These are phyloP conservation scores for Piloderma croceum DNA, from an alignment of 768 basidiomycete genomes.

Conservation along the genomic window DNA sequence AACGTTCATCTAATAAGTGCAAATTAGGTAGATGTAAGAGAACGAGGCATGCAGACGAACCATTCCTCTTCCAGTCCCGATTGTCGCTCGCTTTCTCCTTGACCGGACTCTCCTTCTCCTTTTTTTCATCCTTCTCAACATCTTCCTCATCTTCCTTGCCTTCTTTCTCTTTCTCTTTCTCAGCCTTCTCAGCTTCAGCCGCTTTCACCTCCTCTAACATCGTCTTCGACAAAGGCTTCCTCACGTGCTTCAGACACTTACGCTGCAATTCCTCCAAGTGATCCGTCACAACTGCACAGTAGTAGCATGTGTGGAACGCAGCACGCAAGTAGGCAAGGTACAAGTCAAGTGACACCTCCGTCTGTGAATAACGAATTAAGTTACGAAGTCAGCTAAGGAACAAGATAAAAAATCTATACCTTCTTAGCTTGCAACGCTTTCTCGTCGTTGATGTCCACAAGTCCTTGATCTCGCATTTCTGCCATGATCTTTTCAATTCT, in stretches of 20 bases:
- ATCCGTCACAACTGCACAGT: conserved; percentile 89
- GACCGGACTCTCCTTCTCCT: conserved; percentile 3
- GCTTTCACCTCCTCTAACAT: conserved; percentile 57
- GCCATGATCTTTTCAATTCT: conserved; percentile 72
- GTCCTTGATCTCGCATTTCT: conserved; percentile 61
- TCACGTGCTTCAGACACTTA: conserved; percentile 89
- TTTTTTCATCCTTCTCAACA: neutral
- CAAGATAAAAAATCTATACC: conserved; percentile 41
- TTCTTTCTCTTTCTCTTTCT: conserved; percentile 31
- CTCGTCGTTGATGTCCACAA: conserved; percentile 56
- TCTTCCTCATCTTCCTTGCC: conserved; percentile 31
- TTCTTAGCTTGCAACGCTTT: conserved; percentile 64
- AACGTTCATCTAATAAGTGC: conserved; percentile 64
- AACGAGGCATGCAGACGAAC: conserved; percentile 33
- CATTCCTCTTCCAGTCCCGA: conserved; percentile 59
- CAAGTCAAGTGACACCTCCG: conserved; percentile 80
- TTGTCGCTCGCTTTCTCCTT: conserved; percentile 38
- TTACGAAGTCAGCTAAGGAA: conserved; percentile 7
- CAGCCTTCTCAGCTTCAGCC: conserved; percentile 40
- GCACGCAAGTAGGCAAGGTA: conserved; percentile 90
- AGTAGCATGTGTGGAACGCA: conserved; percentile 95
- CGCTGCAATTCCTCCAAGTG: conserved; percentile 93
- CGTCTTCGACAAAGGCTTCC: conserved; percentile 65
- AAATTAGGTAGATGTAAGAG: conserved; percentile 11
- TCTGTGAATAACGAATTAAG: conserved; percentile 38